Percentiles rank a stretch among this genome's conserved stretches.
phyloP scores from a whole-genome alignment of 2,329 filamentous ascomycete species.

The Exophiala spinifera region DNA sequence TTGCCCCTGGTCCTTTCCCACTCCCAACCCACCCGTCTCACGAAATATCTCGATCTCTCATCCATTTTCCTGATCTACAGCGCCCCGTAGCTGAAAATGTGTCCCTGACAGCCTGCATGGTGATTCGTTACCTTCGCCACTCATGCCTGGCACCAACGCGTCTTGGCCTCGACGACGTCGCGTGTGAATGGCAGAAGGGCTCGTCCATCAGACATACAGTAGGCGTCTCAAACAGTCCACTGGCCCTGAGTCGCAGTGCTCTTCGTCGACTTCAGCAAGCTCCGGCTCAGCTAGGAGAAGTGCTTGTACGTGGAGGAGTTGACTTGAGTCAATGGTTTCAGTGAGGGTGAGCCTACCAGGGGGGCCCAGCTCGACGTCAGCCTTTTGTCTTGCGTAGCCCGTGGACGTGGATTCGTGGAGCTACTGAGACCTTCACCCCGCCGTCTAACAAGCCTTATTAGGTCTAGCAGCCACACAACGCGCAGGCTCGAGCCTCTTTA shows the following conservation, averaged over 20 bases:
- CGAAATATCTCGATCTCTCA: constrained; percentile 2
- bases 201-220: too few species aligned
- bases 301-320: too few species aligned
- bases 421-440: background rate
- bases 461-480: background rate
- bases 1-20: background rate
- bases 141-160: too few species aligned
- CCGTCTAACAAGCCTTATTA: background rate
- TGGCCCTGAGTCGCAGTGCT: too few species aligned
- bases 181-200: too few species aligned
- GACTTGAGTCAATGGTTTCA: too few species aligned
- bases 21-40: background rate
- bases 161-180: too few species aligned
- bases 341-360: background rate
- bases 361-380: background rate
- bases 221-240: too few species aligned
- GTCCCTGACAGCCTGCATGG: background rate
- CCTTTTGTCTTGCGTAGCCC: background rate
- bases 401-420: background rate
- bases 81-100: background rate
- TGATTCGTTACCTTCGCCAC: background rate
- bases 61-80: constrained; percentile 2
- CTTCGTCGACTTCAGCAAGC: too few species aligned
- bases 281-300: too few species aligned
- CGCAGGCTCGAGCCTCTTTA: too few species aligned